Conservation (phyloP, 2,329 filamentous ascomycete species). For the Westerdykella aurantiaca region DNA sequence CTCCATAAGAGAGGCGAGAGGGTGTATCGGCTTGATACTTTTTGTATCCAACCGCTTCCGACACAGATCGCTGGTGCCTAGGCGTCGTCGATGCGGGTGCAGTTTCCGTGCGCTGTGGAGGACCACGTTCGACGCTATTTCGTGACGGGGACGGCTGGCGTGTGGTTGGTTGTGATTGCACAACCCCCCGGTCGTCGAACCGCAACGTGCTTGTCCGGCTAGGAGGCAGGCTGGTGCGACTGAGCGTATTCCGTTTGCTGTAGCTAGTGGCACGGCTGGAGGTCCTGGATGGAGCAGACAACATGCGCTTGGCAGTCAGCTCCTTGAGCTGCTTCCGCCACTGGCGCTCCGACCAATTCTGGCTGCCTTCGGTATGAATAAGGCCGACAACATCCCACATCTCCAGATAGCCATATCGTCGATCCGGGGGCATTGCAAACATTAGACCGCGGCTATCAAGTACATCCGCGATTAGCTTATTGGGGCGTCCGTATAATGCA, state of each 20-base stretch:
- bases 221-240: slow-evolving; percentile 37
- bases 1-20: slow-evolving; percentile 37
- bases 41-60: slow-evolving; percentile 43
- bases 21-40: slow-evolving; percentile 38
- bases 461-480: slow-evolving; percentile 77
- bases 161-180: slow-evolving; percentile 42
- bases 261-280: slow-evolving; percentile 29
- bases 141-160: slow-evolving; percentile 40
- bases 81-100: slow-evolving; percentile 33
- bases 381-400: slow-evolving; percentile 75
- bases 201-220: slow-evolving; percentile 30
- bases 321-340: slow-evolving; percentile 91
- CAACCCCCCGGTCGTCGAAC: slow-evolving; percentile 41
- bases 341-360: slow-evolving; percentile 74
- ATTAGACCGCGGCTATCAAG: slow-evolving; percentile 85
- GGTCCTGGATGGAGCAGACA: slow-evolving; percentile 36
- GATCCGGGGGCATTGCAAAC: slow-evolving; percentile 93
- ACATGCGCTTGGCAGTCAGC: slow-evolving; percentile 73
- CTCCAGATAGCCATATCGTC: slow-evolving; percentile 85
- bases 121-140: slow-evolving; percentile 18
- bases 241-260: slow-evolving; percentile 39
- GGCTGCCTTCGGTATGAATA: slow-evolving; percentile 71
- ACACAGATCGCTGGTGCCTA: slow-evolving; percentile 46
- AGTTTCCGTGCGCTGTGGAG: slow-evolving; percentile 40
- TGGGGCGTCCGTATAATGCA: slow-evolving; percentile 82